phyloP scores from a whole-genome alignment of 1,139 yeast genomes.

The Yamadazyma taylorii region DNA sequence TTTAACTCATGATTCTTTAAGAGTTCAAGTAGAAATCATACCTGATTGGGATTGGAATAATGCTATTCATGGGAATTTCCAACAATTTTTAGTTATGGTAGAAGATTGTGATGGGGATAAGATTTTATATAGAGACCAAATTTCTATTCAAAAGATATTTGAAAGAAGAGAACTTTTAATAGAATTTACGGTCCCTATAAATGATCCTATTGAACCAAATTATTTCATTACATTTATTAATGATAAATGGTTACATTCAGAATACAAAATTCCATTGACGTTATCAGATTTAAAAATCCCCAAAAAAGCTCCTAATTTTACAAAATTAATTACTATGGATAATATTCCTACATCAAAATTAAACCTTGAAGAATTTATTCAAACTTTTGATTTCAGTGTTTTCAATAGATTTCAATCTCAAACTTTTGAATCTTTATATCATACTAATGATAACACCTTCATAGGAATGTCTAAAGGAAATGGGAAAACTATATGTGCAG shows the following conservation, averaged over 20 bases:
- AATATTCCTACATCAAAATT: slow-evolving; percentile 50
- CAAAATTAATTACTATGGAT: slow-evolving; percentile 50
- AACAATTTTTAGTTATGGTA: slow-evolving; percentile 66
- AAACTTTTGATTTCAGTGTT: slow-evolving; percentile 42
- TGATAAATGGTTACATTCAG: slow-evolving; percentile 84
- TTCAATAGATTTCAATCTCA: slow-evolving; percentile 80
- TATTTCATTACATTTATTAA: slow-evolving; percentile 72
- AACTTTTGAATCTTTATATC: slow-evolving; percentile 58
- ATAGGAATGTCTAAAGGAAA: slow-evolving; percentile 74
- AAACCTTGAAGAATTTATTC: slow-evolving; percentile 44
- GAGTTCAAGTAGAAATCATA: slow-evolving; percentile 62
- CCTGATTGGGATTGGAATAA: slow-evolving; percentile 82
- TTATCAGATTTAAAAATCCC: slow-evolving; percentile 62
- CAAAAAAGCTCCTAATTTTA: slow-evolving; percentile 64
- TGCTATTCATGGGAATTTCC: slow-evolving; percentile 60
- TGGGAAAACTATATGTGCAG: slow-evolving; percentile 74
- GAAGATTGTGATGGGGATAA: slow-evolving; percentile 86
- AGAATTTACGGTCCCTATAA: slow-evolving; percentile 63
- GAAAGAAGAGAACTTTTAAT: slow-evolving; percentile 55
- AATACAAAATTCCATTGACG: slow-evolving; percentile 59
- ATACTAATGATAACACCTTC: slow-evolving; percentile 58
- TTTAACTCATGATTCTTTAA: slow-evolving; percentile 63
- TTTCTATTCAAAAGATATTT: slow-evolving; percentile 51
- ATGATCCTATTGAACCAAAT: slow-evolving; percentile 70
- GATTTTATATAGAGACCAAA: slow-evolving; percentile 58